Percentiles rank a stretch among this genome's conserved stretches.
Conservation (phyloP, 768 basidiomycete species). For the Boletus sp. region DNA sequence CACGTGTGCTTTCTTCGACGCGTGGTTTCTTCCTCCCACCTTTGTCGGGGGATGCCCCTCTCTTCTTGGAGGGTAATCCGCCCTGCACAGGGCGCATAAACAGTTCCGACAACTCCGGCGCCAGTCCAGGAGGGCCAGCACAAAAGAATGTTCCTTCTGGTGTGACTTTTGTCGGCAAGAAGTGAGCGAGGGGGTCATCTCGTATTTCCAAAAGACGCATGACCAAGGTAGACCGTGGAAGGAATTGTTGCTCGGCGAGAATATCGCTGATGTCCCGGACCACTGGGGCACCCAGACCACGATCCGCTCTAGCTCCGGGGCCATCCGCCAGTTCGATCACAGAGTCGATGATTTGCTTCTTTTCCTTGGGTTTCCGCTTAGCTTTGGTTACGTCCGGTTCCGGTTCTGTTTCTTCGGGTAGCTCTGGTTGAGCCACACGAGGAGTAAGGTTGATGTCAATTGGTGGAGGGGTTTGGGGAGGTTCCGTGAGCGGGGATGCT, state of each 20-base stretch:
- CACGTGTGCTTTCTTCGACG: conserved; percentile 46
- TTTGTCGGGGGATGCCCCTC: conserved; percentile 54
- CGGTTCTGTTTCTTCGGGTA: conserved; percentile 35
- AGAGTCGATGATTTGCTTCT: conserved; percentile 89
- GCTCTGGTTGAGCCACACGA: conserved; percentile 40
- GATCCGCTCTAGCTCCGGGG: conserved; percentile 49
- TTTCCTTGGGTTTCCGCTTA: conserved; percentile 61
- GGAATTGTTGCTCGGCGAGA: conserved; percentile 74
- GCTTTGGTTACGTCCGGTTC: conserved; percentile 33
- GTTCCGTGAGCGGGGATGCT: conserved; percentile 77
- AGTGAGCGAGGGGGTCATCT: conserved; percentile 79
- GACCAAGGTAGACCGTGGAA: conserved; percentile 80
- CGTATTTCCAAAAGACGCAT: conserved; percentile 86
- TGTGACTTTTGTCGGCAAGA: conserved; percentile 77
- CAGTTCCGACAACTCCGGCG: conserved; percentile 75
- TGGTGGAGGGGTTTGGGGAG: conserved; percentile 75
- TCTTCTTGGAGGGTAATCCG: conserved; percentile 53
- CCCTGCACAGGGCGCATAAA: conserved; percentile 74
- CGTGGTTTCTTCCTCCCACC: conserved; percentile 58
- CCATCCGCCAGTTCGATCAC: conserved; percentile 79
- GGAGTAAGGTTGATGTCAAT: conserved; percentile 47
- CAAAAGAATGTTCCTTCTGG: conserved; percentile 73
- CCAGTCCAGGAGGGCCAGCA: conserved; percentile 80
- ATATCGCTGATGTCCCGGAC: conserved; percentile 62
- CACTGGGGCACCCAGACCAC: conserved; percentile 57